These are phyloP conservation scores for Nigrospora sphaerica DNA, from an alignment of 2,329 filamentous ascomycete species.

Conservation along the genomic window DNA sequence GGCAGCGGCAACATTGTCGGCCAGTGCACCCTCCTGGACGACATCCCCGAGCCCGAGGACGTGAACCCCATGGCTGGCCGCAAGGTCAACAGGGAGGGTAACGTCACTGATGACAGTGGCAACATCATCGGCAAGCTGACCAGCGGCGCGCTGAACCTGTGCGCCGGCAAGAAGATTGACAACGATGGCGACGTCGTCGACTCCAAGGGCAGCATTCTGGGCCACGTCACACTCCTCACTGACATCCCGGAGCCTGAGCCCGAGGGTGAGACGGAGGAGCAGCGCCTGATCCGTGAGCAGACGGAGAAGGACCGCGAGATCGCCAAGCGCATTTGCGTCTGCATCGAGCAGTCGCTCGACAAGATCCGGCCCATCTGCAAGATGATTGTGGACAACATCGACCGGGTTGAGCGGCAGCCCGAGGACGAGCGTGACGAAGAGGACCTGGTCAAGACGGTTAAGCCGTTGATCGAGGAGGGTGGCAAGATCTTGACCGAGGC, in stretches of 20 bases:
- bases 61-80: conserved; percentile 45
- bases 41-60: conserved; percentile 46
- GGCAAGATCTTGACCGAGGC: conserved; percentile 75
- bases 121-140: conserved; percentile 60
- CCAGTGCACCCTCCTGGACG: conserved; percentile 59
- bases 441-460: conserved; percentile 76
- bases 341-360: conserved; percentile 73
- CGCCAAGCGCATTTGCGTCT: conserved; percentile 65
- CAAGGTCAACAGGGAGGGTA: conserved; percentile 51
- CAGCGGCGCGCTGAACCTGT: conserved; percentile 57
- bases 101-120: conserved; percentile 50
- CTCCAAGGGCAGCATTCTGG: conserved; percentile 57
- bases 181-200: conserved; percentile 67
- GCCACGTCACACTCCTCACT: conserved; percentile 60
- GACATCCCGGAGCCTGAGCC: conserved; percentile 41
- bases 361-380: conserved; percentile 79
- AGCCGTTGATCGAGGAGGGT: conserved; percentile 82
- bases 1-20: conserved; percentile 60
- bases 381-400: conserved; percentile 79
- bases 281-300: conserved; percentile 47
- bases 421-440: conserved; percentile 89
- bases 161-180: conserved; percentile 63
- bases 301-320: conserved; percentile 66
- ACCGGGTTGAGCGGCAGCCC: conserved; percentile 70
- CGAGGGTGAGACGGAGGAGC: conserved; percentile 38